A percentile compares a stretch with the other conserved stretches of the same genome.
Evolutionary conservation across 139 green algal species (phyloP).

Genomic region (Micromonas commoda): DNA sequence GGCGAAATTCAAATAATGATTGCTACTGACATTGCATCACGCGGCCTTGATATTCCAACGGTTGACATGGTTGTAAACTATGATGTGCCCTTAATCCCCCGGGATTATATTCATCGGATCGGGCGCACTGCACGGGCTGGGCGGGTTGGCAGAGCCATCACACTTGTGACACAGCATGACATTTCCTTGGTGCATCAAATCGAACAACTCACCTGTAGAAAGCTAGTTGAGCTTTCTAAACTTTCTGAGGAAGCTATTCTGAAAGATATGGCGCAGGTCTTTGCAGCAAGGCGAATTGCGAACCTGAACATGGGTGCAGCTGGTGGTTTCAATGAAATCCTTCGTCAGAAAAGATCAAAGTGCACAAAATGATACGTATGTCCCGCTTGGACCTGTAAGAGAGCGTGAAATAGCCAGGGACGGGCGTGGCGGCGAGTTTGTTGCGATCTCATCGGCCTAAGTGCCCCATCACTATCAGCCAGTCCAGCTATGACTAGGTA

Average conservation of each 20-base stretch:
- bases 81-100: constrained; percentile 86
- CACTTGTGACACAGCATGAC: constrained; percentile 96
- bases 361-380: too few species aligned
- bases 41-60: constrained; percentile 83
- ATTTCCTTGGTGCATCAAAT: constrained; percentile 55
- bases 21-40: constrained; percentile 19
- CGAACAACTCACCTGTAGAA: background rate
- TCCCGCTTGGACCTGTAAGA: too few species aligned
- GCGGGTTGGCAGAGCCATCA: constrained; percentile 79
- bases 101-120: constrained; percentile 95
- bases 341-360: background rate
- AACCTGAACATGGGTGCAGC: background rate
- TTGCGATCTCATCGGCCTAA: too few species aligned
- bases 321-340: constrained; percentile 14
- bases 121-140: constrained; percentile 90
- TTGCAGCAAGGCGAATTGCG: background rate
- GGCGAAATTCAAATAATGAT: background rate
- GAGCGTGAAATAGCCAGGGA: too few species aligned
- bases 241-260: constrained; percentile 6
- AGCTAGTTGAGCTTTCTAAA: background rate
- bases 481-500: too few species aligned
- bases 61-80: constrained; percentile 96
- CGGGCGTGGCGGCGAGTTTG: too few species aligned
- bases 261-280: background rate
- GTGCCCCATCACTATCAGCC: too few species aligned